Evolutionary conservation across 176 grass and related monocot genomes (phyloP), one percentile per base, ranked within the genome.

Genomic region (Zoysia pacifica): DNA sequence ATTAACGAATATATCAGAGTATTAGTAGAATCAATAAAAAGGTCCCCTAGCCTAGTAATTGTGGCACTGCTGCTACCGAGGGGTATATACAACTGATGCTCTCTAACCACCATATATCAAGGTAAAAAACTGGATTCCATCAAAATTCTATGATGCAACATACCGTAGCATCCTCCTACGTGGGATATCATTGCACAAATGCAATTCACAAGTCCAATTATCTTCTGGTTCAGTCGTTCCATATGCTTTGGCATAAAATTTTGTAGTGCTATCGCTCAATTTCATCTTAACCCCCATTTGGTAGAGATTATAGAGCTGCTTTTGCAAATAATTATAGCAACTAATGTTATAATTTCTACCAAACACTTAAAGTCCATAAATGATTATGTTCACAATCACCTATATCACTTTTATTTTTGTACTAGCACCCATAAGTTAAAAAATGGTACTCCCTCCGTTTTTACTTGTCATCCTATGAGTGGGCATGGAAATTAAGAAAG

Each of bases 171-270:
- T 51, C 37, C 43, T 83, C 69, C 15, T 36, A 74, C 6, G 5
- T 74, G 59, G 48, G 62, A 62, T 11, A 51, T 79, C 19, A 79
- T 42, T 40, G 5, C 47, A 1, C 0, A 10, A 50, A 67, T 41
- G 58, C 7, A 19, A 20, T 75, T 48, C 45, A 70, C 20, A 75
- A 55, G 38, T 69, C 62, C 36, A 63, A 43, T 51, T n/a, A 79
- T 15, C 18, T 42, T 18, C 46, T 13, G 9, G 38, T 67, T 67
- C 36, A 0, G 6, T 67, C 28, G 50, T 60, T 73, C 42, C 59
- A 66, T n/a, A 28, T n/a, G 38, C 28, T 7, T 37, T 19, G 52
- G 13, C 9, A 49, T 56, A n/a, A 68, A 38, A 80, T 18, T 41
- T 41, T 40, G 46, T 13, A 16, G 47, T 16, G 9, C 0, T 20